Percentiles rank a stretch among this genome's conserved stretches.
phyloP scores from a whole-genome alignment of 305 asterid species.

The Striga hermonthica region DNA sequence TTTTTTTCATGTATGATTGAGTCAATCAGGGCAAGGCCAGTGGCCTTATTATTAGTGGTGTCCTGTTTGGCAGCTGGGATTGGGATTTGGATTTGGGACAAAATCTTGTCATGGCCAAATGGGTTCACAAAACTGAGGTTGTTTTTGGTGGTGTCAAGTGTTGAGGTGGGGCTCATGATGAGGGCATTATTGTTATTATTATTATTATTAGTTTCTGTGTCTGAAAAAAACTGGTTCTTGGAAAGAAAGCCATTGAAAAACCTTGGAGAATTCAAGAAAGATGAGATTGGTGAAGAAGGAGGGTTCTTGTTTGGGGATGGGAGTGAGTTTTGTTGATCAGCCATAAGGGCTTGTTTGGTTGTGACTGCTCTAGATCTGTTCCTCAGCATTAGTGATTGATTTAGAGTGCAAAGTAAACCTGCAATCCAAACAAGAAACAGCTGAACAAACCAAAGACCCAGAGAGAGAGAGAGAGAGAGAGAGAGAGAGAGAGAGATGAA shows the following conservation, averaged over 20 bases:
- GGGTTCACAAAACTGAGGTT: conserved; percentile 51
- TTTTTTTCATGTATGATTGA: conserved; percentile 40
- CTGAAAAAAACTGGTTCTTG: conserved; percentile 38
- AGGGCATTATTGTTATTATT: not conserved
- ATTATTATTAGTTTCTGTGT: conserved; percentile 32
- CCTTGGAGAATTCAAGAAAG: conserved; percentile 67
- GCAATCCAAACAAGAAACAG: not conserved
- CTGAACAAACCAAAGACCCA: conserved; percentile 2
- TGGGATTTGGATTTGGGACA: conserved; percentile 26
- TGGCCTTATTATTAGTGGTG: conserved; percentile 47
- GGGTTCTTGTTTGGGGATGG: conserved; percentile 43
- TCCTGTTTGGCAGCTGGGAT: conserved; percentile 36
- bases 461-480: not conserved
- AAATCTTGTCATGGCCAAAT: conserved; percentile 45
- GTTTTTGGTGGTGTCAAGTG: conserved; percentile 54
- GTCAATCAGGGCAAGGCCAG: conserved; percentile 75
- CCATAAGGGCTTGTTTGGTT: conserved; percentile 59
- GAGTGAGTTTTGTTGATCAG: conserved; percentile 39
- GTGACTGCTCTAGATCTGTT: conserved; percentile 72
- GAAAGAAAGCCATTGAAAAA: conserved; percentile 56
- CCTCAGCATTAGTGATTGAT: conserved; percentile 49
- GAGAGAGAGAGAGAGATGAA: too few relatives aligned
- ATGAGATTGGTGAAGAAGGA: conserved; percentile 49
- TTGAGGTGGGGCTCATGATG: conserved; percentile 63
- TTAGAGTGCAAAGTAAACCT: too few relatives aligned